Evolutionary conservation across 2,329 filamentous ascomycete genomes (phyloP), one percentile per base, ranked within the genome.

Genomic region (Epichloe festucae): DNA sequence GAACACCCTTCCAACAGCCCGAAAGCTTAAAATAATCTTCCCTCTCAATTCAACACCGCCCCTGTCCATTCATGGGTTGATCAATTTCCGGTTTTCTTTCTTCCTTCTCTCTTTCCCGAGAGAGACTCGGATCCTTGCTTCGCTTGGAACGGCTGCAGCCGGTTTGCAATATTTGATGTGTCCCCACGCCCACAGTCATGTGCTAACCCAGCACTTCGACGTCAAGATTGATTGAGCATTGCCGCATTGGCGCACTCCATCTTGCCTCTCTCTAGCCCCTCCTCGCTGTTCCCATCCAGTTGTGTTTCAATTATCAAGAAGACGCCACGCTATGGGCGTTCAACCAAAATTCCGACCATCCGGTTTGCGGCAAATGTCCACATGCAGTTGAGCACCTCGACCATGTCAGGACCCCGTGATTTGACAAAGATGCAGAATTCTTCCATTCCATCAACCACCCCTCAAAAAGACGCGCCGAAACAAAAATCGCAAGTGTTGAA

Each of bases 381-480:
- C 51, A 55, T 54, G 40, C 52, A 52, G 15, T 45, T 10, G 46
- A 49, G 44, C 42, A 52, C 49, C 50, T 50, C 53, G 50, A 55
- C 55, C 53, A 42, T 39, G 53, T 55, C 49, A 39, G 53, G 53
- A 56, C 55, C 55, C 57, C 56, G 45, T 51, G 45, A 44, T 50
- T 53, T 50, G 42, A 53, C 39, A 46, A 55, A 53, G 53, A 56
- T 53, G 53, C 54, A 53, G 54, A 49, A n/a, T 36, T 3, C 23
- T 34, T 41, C 21, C 42, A 35, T 39, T 21, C 35, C 42, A 19
- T 12, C 46, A 39, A 36, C 23, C 15, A 6, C 23, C 8, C 34
- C 15, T 5, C 7, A 43, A 19, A 39, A 53, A 54, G 55, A 53
- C 49, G 45, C 44, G 52, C 53, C 50, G 17, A 17, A n/a, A 17